Evolutionary conservation across 768 basidiomycete species (phyloP), one percentile per base, ranked within the genome.

Genomic region (Clavulina sp.): DNA sequence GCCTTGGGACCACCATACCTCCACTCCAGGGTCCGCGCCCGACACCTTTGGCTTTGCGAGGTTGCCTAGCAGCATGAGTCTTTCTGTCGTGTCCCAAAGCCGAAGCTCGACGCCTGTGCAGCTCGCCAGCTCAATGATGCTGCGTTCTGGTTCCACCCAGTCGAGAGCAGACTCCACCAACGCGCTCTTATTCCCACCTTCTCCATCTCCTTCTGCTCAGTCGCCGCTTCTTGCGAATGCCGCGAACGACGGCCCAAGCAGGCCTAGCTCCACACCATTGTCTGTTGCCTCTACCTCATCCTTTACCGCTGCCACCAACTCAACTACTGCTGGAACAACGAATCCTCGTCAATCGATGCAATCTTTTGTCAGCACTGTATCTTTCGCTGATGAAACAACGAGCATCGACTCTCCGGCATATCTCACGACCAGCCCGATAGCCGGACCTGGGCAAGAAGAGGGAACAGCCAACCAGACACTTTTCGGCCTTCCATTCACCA

Each of bases 401-500:
- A 13, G 13, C 13, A 24, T 13, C 26, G 43, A 46, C 13, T 28
- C 43, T 9, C n/a, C n/a, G n/a, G 9, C 13, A 9, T 38, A 38
- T 19, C 9, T 9, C 19, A 28, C 13, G 9, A 26, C 26, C 13
- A n/a, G n/a, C n/a, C n/a, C n/a, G n/a, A n/a, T n/a, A n/a, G n/a
- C n/a, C n/a, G n/a, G n/a, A n/a, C n/a, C n/a, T n/a, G n/a, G n/a
- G n/a, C n/a, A n/a, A n/a, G n/a, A n/a, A 7, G 34, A 19, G 19
- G 34, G 9, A 7, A 7, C 34, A 38, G 32, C 36, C 19, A 21
- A 29, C 4, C 23, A 30, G 9, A 52, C 52, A 3, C 48, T 34
- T 19, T 36, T n/a, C 50, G 60, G 60, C n/a, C 53, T 63, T 16
- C 60, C 60, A 3, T 60, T 57, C 57, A 58, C 58, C 21, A 60